phyloP scores from a whole-genome alignment of 371 early-diverging fungal species.

The Syncephalastrum monosporum region DNA sequence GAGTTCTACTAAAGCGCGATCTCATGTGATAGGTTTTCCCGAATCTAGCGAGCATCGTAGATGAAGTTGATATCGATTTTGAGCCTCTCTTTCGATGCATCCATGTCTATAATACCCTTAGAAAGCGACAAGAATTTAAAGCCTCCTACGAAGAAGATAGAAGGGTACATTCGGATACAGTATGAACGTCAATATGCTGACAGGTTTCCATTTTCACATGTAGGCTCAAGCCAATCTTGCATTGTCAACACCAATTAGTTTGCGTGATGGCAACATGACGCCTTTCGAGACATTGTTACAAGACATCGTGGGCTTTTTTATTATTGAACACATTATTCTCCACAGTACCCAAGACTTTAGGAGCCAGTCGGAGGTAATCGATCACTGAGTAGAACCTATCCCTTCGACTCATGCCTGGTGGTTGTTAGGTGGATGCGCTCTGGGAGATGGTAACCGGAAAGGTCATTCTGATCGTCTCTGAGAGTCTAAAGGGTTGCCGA shows the following conservation, averaged over 20 bases:
- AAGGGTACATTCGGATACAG: conserved; percentile 45
- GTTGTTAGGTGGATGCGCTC: conserved; percentile 71
- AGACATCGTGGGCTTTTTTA: conserved; percentile 95
- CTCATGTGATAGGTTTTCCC: background rate
- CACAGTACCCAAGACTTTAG: conserved; percentile 91
- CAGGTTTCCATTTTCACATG: background rate
- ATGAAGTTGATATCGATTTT: conserved; percentile 84
- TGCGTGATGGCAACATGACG: conserved; percentile 62
- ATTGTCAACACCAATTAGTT: conserved; percentile 59
- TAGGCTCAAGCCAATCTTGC: conserved; percentile 77
- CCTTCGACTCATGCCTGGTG: too few species aligned
- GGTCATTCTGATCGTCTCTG: conserved; percentile 76
- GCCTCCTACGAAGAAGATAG: conserved; percentile 91
- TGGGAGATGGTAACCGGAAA: conserved; percentile 87
- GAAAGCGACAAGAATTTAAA: conserved; percentile 82
- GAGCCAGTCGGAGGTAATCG: conserved; percentile 72
- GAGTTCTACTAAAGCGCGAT: background rate
- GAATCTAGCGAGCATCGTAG: conserved; percentile 60
- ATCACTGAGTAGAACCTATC: background rate
- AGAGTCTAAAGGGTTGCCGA: conserved; percentile 74
- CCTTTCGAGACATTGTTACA: conserved; percentile 76
- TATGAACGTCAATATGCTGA: background rate
- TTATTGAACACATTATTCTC: conserved; percentile 88
- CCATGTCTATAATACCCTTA: conserved; percentile 92
- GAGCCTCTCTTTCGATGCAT: conserved; percentile 94